phyloP scores from a whole-genome alignment of 257 asterid species.

The Plantago major region DNA sequence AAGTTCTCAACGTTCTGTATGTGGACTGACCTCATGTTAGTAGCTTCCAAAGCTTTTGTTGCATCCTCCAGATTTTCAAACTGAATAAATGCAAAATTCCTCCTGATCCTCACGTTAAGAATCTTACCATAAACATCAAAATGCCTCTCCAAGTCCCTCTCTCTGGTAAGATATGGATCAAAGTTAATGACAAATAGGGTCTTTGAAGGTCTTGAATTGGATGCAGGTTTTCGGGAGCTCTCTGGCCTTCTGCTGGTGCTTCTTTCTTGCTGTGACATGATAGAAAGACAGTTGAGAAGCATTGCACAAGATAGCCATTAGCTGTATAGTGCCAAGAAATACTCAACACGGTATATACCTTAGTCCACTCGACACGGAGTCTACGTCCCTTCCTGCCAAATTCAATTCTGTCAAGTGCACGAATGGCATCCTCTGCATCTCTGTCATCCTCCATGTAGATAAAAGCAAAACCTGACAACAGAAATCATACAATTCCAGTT shows the following conservation, averaged over 20 bases:
- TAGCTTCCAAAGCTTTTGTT: constrained; percentile 72
- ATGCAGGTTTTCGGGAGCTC: constrained; percentile 43
- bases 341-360: constrained; percentile 32
- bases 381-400: constrained; percentile 82
- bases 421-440: constrained; percentile 85
- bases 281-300: constrained; percentile 7
- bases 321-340: background rate
- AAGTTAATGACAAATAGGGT: constrained; percentile 80
- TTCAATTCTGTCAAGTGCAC: constrained; percentile 65
- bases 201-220: constrained; percentile 52
- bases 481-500: constrained; percentile 3
- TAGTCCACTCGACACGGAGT: constrained; percentile 91
- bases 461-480: constrained; percentile 48
- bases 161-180: constrained; percentile 63
- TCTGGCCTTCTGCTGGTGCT: constrained; percentile 43
- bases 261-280: constrained; percentile 62
- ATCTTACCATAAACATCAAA: constrained; percentile 79
- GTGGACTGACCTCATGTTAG: constrained; percentile 55
- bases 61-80: constrained; percentile 72
- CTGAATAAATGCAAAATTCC: constrained; percentile 76
- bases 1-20: constrained; percentile 1
- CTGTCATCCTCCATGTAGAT: constrained; percentile 86
- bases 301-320: background rate
- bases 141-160: constrained; percentile 72
- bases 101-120: constrained; percentile 64